These are phyloP conservation scores for Coemansia sp. DNA, from an alignment of 192 early-diverging fungal species.

Conservation along the genomic window DNA sequence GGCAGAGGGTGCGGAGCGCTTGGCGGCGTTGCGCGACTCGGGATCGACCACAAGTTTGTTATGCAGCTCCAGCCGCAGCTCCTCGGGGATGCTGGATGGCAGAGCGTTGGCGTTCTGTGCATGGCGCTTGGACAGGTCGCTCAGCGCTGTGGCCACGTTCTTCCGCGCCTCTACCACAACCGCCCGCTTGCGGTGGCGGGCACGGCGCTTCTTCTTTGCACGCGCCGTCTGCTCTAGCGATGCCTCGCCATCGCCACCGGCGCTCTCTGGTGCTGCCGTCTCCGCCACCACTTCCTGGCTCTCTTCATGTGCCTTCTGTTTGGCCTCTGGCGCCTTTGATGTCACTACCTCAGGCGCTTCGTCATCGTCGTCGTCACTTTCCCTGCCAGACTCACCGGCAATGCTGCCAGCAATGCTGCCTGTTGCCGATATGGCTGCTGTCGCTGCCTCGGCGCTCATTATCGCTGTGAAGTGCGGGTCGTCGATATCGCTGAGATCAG, in stretches of 20 bases:
- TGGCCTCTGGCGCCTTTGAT: slow-evolving; percentile 13
- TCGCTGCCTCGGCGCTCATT: slow-evolving; percentile 39
- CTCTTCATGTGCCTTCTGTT: too few relatives aligned
- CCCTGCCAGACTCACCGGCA: slow-evolving; percentile 9
- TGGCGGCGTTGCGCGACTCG: background rate
- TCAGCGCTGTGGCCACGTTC: slow-evolving; percentile 14
- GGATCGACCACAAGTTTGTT: slow-evolving; percentile 1
- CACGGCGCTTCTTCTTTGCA: slow-evolving; percentile 33
- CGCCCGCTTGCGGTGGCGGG: slow-evolving; percentile 42
- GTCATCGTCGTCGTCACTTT: slow-evolving; percentile 24
- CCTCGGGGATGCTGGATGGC: slow-evolving; percentile 38
- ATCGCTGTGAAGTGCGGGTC: slow-evolving; percentile 48
- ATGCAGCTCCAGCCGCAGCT: slow-evolving; percentile 31
- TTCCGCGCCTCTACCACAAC: slow-evolving; percentile 10
- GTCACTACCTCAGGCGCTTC: slow-evolving; percentile 46
- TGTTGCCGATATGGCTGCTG: slow-evolving; percentile 30
- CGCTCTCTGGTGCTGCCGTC: slow-evolving; percentile 8
- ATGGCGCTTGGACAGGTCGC: slow-evolving; percentile 17
- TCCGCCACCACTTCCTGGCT: background rate
- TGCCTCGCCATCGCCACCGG: background rate
- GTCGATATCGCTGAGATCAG: slow-evolving; percentile 49
- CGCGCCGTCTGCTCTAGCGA: background rate
- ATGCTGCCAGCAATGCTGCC: slow-evolving; percentile 34
- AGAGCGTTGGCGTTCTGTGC: slow-evolving; percentile 4
- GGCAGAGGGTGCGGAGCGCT: background rate